Conservation (phyloP, 1,139 yeast species). For the Pichia sp. region DNA sequence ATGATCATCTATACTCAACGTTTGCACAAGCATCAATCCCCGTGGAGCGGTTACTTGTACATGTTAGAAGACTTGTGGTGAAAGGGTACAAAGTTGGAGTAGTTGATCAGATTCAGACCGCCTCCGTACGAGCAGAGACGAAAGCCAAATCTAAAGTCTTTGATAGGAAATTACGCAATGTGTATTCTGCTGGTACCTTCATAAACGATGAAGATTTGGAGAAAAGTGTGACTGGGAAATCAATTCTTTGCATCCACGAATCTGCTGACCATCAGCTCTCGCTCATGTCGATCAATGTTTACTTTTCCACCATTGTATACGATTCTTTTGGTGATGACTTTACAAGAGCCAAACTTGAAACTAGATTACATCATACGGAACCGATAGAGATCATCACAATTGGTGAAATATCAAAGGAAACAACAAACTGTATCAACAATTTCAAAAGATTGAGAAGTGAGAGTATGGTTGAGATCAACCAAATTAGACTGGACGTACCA, state of each 20-base stretch:
- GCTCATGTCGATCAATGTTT: slow-evolving; percentile 64
- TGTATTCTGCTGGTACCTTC: slow-evolving; percentile 82
- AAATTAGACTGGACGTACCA: neutral
- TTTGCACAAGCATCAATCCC: slow-evolving; percentile 88
- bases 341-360: slow-evolving; percentile 56
- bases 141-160: slow-evolving; percentile 45
- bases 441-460: slow-evolving; percentile 12
- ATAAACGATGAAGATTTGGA: slow-evolving; percentile 47
- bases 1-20: slow-evolving; percentile 41
- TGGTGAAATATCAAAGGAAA: slow-evolving; percentile 28
- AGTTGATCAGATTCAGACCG: slow-evolving; percentile 78
- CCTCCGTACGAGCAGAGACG: slow-evolving; percentile 54
- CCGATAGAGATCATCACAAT: slow-evolving; percentile 66
- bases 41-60: slow-evolving; percentile 62
- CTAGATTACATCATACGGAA: slow-evolving; percentile 61
- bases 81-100: slow-evolving; percentile 75
- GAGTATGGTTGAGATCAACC: slow-evolving; percentile 3
- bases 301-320: slow-evolving; percentile 69
- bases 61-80: slow-evolving; percentile 58
- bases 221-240: slow-evolving; percentile 16
- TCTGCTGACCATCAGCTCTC: slow-evolving; percentile 27
- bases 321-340: slow-evolving; percentile 59
- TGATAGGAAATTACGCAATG: slow-evolving; percentile 59
- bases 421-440: slow-evolving; percentile 24
- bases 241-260: slow-evolving; percentile 29